Evolutionary conservation across 495 filamentous ascomycete species (phyloP), one percentile per base, ranked within the genome.

Genomic region (Xylaria intraflava): DNA sequence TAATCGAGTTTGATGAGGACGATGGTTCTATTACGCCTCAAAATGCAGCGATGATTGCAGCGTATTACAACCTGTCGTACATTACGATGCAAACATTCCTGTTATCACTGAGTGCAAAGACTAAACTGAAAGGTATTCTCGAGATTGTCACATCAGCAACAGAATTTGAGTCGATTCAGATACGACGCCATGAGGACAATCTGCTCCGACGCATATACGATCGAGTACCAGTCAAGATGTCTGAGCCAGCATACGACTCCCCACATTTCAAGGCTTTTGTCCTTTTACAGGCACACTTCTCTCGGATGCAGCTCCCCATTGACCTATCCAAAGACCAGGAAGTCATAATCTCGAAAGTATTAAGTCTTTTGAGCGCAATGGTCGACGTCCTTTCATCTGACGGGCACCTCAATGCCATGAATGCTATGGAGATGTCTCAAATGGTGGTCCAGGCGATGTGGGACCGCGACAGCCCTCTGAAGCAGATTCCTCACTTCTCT

Each of bases 371-470:
- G 47, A 92, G 88, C 68, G 93, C 93, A 26, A 87, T 81, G 63
- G 93, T 97, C 12, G 93, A 99, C 65, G 89, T 99, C 11, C 81
- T 99, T 41, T 95, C 90, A 8, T 96, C 92, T 6, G 91, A 97
- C 51, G 94, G 92, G 43, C 91, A 97, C 55, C 71, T 97, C 46
- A 99, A 97, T 64, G 92, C 93, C 51, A 93, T 95, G 84, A 89
- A 84, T 61, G 93, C 94, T 23, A 99, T 99, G 93, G 93, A 99
- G 70, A 87, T 99, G 84, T 95, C 90, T 20, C 93, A 99, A 69
- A 99, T 99, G 93, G 87, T 92, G 50, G 90, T 99, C 17, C 93
- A 99, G 69, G 90, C 88, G 26, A 95, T 96, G 88, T 99, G 93
- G 93, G 90, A 97, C 73, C 86, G 90, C 20, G 93, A 99, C 69